These are phyloP conservation scores for Colletotrichum paranaense DNA, from an alignment of 2,329 filamentous ascomycete species.

Conservation along the genomic window DNA sequence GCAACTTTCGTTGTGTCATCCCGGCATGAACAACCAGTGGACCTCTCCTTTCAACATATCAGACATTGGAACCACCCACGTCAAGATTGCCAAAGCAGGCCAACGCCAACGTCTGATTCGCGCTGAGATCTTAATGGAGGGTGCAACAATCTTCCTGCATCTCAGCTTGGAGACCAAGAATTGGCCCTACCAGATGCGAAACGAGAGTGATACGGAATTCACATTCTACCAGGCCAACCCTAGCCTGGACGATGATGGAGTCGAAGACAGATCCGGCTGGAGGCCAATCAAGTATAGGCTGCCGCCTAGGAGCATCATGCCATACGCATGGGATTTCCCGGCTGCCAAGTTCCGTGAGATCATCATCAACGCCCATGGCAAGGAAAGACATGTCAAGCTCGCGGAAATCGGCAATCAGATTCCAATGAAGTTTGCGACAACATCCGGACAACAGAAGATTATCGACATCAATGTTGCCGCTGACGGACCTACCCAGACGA, in stretches of 20 bases:
- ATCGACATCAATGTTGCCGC: conserved; percentile 97
- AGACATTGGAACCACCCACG: conserved; percentile 89
- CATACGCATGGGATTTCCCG: conserved; percentile 99
- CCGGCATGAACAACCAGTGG: conserved; percentile 96
- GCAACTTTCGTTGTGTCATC: conserved; percentile 92
- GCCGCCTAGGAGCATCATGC: conserved; percentile 97
- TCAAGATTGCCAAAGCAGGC: conserved; percentile 92
- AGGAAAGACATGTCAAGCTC: conserved; percentile 91
- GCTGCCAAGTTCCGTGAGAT: conserved; percentile 97
- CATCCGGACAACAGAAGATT: conserved; percentile 80
- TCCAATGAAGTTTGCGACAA: conserved; percentile 87
- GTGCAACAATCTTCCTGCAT: conserved; percentile 92
- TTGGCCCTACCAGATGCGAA: conserved; percentile 99
- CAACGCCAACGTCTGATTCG: conserved; percentile 90
- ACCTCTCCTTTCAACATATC: conserved; percentile 98
- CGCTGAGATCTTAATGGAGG: conserved; percentile 90
- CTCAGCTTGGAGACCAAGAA: conserved; percentile 91
- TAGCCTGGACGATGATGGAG: conserved; percentile 90
- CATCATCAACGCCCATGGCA: conserved; percentile 81
- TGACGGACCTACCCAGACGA: conserved; percentile 92
- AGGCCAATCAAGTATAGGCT: conserved; percentile 91
- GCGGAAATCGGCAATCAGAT: conserved; percentile 97
- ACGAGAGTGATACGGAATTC: conserved; percentile 97
- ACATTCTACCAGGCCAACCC: conserved; percentile 96
- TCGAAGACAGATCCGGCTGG: conserved; percentile 87